Conservation (phyloP, 352 stramenopile species). For the Globisporangium viniferum region DNA sequence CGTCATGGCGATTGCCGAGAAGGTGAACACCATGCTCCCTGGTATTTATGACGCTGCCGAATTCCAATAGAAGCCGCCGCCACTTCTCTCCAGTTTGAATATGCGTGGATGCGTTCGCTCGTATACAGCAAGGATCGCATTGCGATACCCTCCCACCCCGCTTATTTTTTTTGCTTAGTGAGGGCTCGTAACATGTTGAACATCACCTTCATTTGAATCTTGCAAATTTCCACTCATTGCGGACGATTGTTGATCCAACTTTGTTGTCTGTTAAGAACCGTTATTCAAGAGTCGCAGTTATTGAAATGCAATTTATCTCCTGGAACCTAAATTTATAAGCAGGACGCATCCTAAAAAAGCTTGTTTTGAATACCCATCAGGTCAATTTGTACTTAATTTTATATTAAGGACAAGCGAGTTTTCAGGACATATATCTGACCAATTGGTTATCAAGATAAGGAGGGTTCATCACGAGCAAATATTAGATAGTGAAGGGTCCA, state of each 20-base stretch:
- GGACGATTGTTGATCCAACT: neutral
- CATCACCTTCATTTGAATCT: neutral
- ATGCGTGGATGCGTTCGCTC: neutral
- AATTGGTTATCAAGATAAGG: no score
- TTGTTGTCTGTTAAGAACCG: neutral
- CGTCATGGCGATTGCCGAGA: conserved; percentile 96
- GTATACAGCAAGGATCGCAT: neutral
- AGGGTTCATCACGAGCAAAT: no score
- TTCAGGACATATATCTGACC: no score
- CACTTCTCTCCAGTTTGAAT: conserved; percentile 25
- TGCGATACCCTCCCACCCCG: neutral
- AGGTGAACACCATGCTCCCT: conserved; percentile 96
- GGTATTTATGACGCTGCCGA: conserved; percentile 95
- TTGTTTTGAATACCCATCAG: no score
- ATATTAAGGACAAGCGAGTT: no score
- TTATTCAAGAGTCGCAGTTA: no score
- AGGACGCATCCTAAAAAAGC: no score
- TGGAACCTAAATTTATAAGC: no score
- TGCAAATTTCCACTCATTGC: neutral
- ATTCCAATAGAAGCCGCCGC: conserved; percentile 80
- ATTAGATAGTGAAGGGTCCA: no score
- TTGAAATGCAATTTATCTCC: no score
- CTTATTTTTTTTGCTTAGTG: neutral
- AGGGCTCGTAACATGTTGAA: neutral
- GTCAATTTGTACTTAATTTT: no score